Evolutionary conservation across 768 basidiomycete genomes (phyloP).

Genomic region (Rhodotorula taiwanensis): DNA sequence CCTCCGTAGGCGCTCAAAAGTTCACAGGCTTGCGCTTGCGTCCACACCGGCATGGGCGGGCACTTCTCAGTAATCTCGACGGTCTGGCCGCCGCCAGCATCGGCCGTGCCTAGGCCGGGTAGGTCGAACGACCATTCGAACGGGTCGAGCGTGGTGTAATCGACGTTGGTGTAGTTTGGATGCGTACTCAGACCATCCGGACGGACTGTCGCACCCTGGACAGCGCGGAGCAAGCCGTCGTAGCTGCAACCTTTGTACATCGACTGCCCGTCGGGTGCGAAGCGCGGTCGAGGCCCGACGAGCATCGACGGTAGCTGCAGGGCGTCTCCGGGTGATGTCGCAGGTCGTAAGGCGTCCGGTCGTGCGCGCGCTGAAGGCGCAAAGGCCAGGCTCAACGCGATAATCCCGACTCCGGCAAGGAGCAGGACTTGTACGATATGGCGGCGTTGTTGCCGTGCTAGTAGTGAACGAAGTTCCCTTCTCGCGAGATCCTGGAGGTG

Average conservation of each 20-base stretch:
- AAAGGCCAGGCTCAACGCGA: no score
- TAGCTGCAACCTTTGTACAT: neutral
- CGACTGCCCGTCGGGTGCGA: neutral
- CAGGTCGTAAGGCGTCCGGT: neutral
- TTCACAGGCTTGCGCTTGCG: constrained; percentile 20
- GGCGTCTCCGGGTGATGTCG: no score
- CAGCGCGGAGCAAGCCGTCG: neutral
- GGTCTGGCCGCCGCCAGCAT: neutral
- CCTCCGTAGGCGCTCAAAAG: constrained; percentile 10
- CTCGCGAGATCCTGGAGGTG: no score
- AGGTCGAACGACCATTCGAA: constrained; percentile 20
- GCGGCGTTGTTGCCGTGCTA: neutral
- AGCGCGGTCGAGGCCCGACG: constrained; percentile 4
- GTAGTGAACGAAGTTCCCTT: no score
- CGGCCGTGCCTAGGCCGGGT: no score
- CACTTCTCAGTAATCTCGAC: neutral
- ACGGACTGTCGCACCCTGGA: neutral
- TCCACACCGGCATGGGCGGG: neutral
- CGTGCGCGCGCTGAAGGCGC: no score
- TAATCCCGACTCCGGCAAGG: neutral
- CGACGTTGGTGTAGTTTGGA: neutral
- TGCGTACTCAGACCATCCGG: neutral
- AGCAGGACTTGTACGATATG: neutral
- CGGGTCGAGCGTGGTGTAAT: neutral
- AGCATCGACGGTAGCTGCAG: constrained; percentile 2